These are phyloP conservation scores for Ceratocystis colombiana DNA, from an alignment of 2,329 filamentous ascomycete species.

Conservation along the genomic window DNA sequence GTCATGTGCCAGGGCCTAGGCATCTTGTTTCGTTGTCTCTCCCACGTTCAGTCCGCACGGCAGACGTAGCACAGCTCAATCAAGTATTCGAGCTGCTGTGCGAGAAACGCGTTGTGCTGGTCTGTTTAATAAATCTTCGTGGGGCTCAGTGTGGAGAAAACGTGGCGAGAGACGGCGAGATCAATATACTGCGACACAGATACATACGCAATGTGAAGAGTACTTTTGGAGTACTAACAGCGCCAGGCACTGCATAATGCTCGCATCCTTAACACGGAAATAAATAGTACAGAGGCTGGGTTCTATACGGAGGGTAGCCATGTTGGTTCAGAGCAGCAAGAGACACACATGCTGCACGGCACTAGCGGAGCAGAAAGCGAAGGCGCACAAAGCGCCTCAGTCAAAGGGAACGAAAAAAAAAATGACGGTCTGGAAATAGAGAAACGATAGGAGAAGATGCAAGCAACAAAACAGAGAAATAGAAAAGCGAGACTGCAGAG, in stretches of 20 bases:
- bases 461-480: conserved; percentile 29
- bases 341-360: not conserved
- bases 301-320: not conserved
- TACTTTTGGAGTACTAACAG: not conserved
- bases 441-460: not conserved
- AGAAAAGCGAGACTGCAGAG: no score
- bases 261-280: not conserved
- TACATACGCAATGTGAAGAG: not conserved
- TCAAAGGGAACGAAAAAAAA: not conserved
- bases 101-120: not conserved
- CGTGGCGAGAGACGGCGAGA: not conserved
- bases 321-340: not conserved
- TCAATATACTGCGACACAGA: not conserved
- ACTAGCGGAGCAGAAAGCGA: not conserved
- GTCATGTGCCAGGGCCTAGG: conserved; percentile 4
- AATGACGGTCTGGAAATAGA: conserved; percentile 28
- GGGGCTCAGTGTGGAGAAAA: not conserved
- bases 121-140: not conserved
- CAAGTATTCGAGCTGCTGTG: not conserved
- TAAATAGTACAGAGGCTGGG: not conserved
- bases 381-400: not conserved
- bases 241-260: not conserved
- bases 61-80: not conserved
- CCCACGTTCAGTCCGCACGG: not conserved
- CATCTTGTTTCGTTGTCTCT: not conserved